Evolutionary conservation across 2,329 filamentous ascomycete genomes (phyloP).

Genomic region (Colletotrichum orbiculare): DNA sequence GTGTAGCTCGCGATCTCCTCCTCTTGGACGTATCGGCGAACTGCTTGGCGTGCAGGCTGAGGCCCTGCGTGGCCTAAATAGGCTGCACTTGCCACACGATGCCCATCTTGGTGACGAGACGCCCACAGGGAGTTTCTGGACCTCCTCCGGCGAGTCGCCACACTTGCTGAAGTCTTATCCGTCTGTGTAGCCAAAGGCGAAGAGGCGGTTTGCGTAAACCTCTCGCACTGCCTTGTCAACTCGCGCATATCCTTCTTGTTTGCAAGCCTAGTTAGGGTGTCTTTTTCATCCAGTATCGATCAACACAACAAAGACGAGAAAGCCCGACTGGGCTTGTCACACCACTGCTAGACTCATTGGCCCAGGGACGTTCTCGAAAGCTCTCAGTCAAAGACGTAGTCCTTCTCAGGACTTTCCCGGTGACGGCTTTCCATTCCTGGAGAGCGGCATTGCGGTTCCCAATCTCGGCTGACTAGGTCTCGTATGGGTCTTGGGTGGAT

Average conservation of each 20-base stretch:
- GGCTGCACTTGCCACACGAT: slow-evolving; percentile 55
- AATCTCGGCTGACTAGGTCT: slow-evolving; percentile 39
- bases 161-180: slow-evolving; percentile 49
- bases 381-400: slow-evolving; percentile 50
- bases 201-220: slow-evolving; percentile 48
- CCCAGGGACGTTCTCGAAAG: slow-evolving; percentile 46
- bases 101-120: slow-evolving; percentile 47
- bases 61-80: slow-evolving; percentile 49
- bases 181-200: slow-evolving; percentile 52
- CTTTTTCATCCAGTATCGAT: not conserved
- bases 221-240: slow-evolving; percentile 49
- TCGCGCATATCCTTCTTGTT: slow-evolving; percentile 49
- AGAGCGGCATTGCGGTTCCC: slow-evolving; percentile 37
- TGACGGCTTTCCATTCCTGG: not conserved
- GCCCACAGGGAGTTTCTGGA: slow-evolving; percentile 46
- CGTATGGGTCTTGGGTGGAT: slow-evolving; percentile 42
- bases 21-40: slow-evolving; percentile 47
- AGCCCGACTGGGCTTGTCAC: slow-evolving; percentile 37
- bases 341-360: slow-evolving; percentile 49
- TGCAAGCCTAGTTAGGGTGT: slow-evolving; percentile 42
- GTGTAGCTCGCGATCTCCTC: not conserved
- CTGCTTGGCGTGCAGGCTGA: slow-evolving; percentile 47
- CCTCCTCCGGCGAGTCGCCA: slow-evolving; percentile 46
- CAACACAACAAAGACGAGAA: too few species aligned
- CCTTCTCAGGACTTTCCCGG: slow-evolving; percentile 32